phyloP scores from a whole-genome alignment of 164 flowering plant species.

The Vitis rupestris region DNA sequence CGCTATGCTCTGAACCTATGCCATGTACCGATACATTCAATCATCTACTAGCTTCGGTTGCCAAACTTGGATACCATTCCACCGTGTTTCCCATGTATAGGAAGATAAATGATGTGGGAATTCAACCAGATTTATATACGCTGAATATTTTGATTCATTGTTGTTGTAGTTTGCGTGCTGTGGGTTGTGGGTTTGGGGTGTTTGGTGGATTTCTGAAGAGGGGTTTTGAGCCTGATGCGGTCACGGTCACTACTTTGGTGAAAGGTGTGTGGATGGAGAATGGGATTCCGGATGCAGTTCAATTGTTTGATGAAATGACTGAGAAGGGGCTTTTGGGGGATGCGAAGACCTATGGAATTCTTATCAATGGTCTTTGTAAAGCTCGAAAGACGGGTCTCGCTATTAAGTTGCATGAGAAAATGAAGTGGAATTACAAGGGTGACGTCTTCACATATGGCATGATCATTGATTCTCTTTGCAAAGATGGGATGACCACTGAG shows the following conservation, averaged over 20 bases:
- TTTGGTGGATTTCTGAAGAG: background rate
- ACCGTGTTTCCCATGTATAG: too few relatives aligned
- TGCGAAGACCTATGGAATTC: background rate
- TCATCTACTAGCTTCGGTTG: too few relatives aligned
- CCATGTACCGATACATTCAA: too few relatives aligned
- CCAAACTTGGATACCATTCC: too few relatives aligned
- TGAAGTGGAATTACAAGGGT: conserved; percentile 3
- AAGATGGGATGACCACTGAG: conserved; percentile 5
- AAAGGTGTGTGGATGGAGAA: background rate
- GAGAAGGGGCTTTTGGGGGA: background rate
- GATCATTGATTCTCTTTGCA: conserved; percentile 15
- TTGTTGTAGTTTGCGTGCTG: background rate
- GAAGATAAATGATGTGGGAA: background rate
- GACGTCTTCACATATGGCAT: background rate
- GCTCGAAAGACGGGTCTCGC: conserved; percentile 4
- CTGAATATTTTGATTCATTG: background rate
- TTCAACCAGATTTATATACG: background rate
- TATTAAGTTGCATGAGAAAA: conserved; percentile 11
- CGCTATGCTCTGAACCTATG: too few relatives aligned
- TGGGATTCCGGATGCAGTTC: background rate
- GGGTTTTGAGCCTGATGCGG: background rate
- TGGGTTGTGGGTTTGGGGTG: conserved; percentile 4
- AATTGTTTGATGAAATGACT: conserved; percentile 6
- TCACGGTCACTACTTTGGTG: background rate
- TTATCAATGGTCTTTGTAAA: background rate